Evolutionary conservation across 331 rosid species (phyloP), one percentile per base, ranked within the genome.

Genomic region (Prunus yedoensis): DNA sequence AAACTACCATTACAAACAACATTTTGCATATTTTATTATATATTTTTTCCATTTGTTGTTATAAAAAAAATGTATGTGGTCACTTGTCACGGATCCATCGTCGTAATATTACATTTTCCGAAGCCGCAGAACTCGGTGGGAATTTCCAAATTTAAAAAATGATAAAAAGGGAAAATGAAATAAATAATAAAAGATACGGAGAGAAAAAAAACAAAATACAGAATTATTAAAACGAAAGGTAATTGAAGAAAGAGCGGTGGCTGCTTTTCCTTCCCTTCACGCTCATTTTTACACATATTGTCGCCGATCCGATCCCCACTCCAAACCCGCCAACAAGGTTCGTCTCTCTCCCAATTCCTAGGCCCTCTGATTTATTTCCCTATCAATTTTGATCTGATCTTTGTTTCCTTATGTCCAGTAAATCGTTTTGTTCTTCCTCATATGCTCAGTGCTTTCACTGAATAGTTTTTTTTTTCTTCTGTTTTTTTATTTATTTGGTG

Each of bases 271-370:
- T 35, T 45, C 41, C 43, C 75, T 38, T n/a, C 10, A 52, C 66
- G 14, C 57, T 5, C 45, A 53, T 25, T 59, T 32, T 50, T n/a
- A 7, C 66, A 0, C 69, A 49, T 50, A 30, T 12, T 23, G 25
- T 60, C 66, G 77, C 46, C 76, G 80, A 74, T 43, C 80, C 60
- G 66, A 68, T 60, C 75, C 83, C n/a, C 30, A 4, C 79, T n/a
- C 54, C 47, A 10, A 47, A 49, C 49, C 62, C 69, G 35, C 60
- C 59, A 6, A 32, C 23, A 23, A 73, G 83, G 79, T 75, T 74
- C 56, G 54, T 4, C 4, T 12, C 3, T 64, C 75, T 27, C 45
- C 46, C 61, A 43, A 53, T 61, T 73, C 62, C 17, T 51, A 57
- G 11, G 3, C 10, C 17, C 11, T 0, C 20, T 5, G 10, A 3